Evolutionary conservation across 2,329 filamentous ascomycete species (phyloP).

Genomic region (Monosporascus sp.): DNA sequence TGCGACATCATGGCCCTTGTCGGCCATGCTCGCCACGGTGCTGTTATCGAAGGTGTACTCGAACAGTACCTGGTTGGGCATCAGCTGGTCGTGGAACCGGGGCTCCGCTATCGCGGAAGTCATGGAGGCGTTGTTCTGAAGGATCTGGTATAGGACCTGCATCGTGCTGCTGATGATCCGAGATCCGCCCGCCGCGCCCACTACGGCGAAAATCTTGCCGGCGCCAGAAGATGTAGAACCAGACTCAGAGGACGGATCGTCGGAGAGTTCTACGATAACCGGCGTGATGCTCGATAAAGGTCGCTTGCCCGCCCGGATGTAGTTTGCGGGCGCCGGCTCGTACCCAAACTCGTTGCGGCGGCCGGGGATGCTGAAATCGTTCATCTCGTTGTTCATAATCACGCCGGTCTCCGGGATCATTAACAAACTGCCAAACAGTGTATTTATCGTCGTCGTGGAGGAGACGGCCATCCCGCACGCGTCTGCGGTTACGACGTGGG

Average conservation of each 20-base stretch:
- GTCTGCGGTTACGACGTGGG: constrained; percentile 69
- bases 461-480: constrained; percentile 68
- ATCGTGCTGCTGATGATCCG: constrained; percentile 78
- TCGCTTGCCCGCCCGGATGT: constrained; percentile 72
- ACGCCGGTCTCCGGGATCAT: constrained; percentile 79
- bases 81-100: constrained; percentile 75
- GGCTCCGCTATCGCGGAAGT: constrained; percentile 59
- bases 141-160: constrained; percentile 66
- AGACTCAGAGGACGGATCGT: background rate
- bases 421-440: constrained; percentile 74
- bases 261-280: constrained; percentile 61
- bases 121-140: constrained; percentile 59
- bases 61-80: constrained; percentile 63
- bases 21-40: constrained; percentile 58
- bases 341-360: constrained; percentile 79
- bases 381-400: constrained; percentile 67
- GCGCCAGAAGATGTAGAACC: constrained; percentile 21
- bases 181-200: constrained; percentile 75
- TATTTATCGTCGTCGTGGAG: constrained; percentile 81
- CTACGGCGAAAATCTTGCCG: constrained; percentile 59
- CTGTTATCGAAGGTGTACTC: constrained; percentile 64
- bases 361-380: constrained; percentile 83
- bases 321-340: constrained; percentile 74
- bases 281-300: constrained; percentile 80
- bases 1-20: constrained; percentile 65